Evolutionary conservation across 2,329 filamentous ascomycete genomes (phyloP), one percentile per base, ranked within the genome.

Genomic region (Nigrograna mackinnonii): DNA sequence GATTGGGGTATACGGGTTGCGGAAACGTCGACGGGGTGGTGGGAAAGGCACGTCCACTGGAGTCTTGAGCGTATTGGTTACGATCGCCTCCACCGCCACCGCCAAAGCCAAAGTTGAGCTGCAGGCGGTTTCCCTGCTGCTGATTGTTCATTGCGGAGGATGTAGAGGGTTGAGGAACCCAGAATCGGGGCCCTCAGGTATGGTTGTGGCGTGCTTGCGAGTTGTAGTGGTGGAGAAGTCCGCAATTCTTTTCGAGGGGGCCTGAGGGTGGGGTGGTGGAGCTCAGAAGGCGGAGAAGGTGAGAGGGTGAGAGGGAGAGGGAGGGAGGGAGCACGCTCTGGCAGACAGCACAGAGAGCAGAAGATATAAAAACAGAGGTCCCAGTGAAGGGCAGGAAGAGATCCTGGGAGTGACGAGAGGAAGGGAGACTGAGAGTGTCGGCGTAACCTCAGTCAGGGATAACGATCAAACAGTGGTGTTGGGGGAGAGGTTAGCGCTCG

Each of bases 1-100:
- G 75, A 59, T 78, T 79, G 37, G 79, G 79, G 61, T 83, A 85
- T 67, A 95, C 87, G 47, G 91, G 91, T 73, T 97, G 92, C 11
- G 92, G 92, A 65, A 97, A 97, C 45, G 91, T 96, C 53, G 92
- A 96, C 39, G 92, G 92, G 7, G 92, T 96, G 39, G 92, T 78
- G 39, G 75, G 75, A 60, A 74, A 78, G 44, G 71, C 71, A 49
- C 75, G 72, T 42, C 73, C 74, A 43, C 66, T 67, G 44, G 64
- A 65, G 57, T 72, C 71, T 53, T 73, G 71, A 46, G 60, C 59
- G 50, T 63, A 60, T 47, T 71, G 65, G 54, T 69, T 63, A 43
- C 64, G 66, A 51, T 67, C 63, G 36, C 62, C 63, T n/a, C n/a
- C n/a, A 43, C 50, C 56, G 41, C 50, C 49, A 41, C 54, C 56